Evolutionary conservation across 1,139 yeast genomes (phyloP).

Genomic region (Geotrichum australiense): DNA sequence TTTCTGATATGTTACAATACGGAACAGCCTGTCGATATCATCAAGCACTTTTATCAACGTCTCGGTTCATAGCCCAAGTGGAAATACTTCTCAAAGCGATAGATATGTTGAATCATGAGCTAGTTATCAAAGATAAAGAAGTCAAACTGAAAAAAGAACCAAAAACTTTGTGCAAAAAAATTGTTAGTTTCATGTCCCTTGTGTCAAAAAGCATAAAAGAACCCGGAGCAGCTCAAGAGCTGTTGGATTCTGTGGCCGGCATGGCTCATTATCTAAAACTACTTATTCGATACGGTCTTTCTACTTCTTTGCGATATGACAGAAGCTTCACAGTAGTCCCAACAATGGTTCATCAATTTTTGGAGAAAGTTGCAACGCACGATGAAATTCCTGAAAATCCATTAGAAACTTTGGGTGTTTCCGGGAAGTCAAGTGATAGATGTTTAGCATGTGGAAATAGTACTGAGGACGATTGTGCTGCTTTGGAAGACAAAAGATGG

Average conservation of each 20-base stretch:
- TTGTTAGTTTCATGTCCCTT: slow-evolving; percentile 39
- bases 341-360: slow-evolving; percentile 59
- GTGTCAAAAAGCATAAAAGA: slow-evolving; percentile 33
- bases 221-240: slow-evolving; percentile 44
- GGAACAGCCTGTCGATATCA: slow-evolving; percentile 72
- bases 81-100: slow-evolving; percentile 67
- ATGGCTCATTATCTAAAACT: slow-evolving; percentile 89
- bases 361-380: slow-evolving; percentile 47
- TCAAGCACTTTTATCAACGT: slow-evolving; percentile 69
- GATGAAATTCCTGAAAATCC: slow-evolving; percentile 40
- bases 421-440: slow-evolving; percentile 66
- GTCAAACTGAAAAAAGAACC: slow-evolving; percentile 59
- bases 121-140: slow-evolving; percentile 12
- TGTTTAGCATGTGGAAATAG: slow-evolving; percentile 67
- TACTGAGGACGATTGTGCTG: slow-evolving; percentile 78
- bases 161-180: slow-evolving; percentile 56
- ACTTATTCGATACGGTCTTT: slow-evolving; percentile 72
- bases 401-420: slow-evolving; percentile 44
- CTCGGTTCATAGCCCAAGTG: slow-evolving; percentile 62
- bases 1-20: slow-evolving; percentile 83
- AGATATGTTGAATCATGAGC: slow-evolving; percentile 22
- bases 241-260: slow-evolving; percentile 80
- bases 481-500: slow-evolving; percentile 65
- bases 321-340: slow-evolving; percentile 49
- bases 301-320: slow-evolving; percentile 65